A percentile compares a stretch with the other conserved stretches of the same genome.
Conservation (phyloP, 2,329 filamentous ascomycete species). For the Teratosphaeria destructans region DNA sequence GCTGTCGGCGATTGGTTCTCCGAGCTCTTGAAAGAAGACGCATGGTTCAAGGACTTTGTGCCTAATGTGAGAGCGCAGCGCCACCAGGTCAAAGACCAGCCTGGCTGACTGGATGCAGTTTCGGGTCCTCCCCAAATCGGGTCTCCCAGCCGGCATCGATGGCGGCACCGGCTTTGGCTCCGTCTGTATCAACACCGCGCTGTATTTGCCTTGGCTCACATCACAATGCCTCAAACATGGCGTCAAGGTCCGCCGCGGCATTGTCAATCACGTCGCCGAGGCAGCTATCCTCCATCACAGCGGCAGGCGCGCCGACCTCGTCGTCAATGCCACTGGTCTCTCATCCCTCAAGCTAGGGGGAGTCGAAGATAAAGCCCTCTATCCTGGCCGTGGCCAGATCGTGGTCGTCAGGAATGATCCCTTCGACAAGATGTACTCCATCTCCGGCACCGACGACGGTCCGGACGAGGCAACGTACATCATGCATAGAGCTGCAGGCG, state of each 20-base stretch:
- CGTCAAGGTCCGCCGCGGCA: slow-evolving; percentile 42
- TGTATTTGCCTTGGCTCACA: slow-evolving; percentile 80
- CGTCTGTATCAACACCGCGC: slow-evolving; percentile 79
- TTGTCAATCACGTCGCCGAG: slow-evolving; percentile 57
- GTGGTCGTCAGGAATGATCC: slow-evolving; percentile 74
- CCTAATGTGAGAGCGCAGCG: slow-evolving; percentile 46
- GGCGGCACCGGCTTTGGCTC: slow-evolving; percentile 69
- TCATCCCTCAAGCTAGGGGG: slow-evolving; percentile 67
- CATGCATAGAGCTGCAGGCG: slow-evolving; percentile 71
- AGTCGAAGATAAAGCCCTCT: slow-evolving; percentile 62
- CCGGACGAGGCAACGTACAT: slow-evolving; percentile 64
- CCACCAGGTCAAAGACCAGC: neutral
- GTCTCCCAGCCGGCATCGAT: slow-evolving; percentile 53
- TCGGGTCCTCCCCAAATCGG: slow-evolving; percentile 18
- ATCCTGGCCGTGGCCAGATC: slow-evolving; percentile 72
- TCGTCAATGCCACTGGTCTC: slow-evolving; percentile 81
- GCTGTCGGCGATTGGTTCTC: slow-evolving; percentile 51
- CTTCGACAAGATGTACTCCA: slow-evolving; percentile 52
- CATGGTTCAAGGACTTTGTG: slow-evolving; percentile 64
- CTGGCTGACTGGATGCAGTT: slow-evolving; percentile 18
- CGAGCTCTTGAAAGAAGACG: slow-evolving; percentile 51
- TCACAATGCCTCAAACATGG: slow-evolving; percentile 69
- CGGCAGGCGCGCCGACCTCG: slow-evolving; percentile 50
- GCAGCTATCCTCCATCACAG: slow-evolving; percentile 52
- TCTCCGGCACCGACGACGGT: slow-evolving; percentile 64